These are phyloP conservation scores for Fusarium hostae DNA, from an alignment of 2,329 filamentous ascomycete species.

Conservation along the genomic window DNA sequence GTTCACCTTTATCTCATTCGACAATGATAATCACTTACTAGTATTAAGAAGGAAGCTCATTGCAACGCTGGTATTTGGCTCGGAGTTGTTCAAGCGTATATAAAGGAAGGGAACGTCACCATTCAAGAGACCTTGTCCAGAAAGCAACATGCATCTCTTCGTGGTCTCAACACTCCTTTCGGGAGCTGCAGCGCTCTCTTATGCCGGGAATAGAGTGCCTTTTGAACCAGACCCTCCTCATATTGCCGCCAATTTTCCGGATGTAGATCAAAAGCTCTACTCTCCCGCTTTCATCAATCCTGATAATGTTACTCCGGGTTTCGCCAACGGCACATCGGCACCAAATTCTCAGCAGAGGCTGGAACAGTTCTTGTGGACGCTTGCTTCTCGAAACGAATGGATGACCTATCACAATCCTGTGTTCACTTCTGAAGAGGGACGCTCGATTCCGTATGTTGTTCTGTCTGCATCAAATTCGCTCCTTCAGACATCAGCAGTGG, in stretches of 20 bases:
- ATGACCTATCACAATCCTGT: slow-evolving; percentile 28
- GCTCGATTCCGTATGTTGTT: slow-evolving; percentile 26
- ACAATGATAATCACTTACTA: background rate
- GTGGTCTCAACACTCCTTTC: background rate
- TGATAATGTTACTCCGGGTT: background rate
- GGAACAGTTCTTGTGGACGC: slow-evolving; percentile 11
- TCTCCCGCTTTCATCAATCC: slow-evolving; percentile 27
- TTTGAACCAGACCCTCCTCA: background rate
- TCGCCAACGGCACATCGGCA: slow-evolving; percentile 23
- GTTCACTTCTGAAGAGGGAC: slow-evolving; percentile 31
- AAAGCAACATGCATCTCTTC: slow-evolving; percentile 1
- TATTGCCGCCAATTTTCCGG: slow-evolving; percentile 22
- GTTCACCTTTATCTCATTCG: background rate
- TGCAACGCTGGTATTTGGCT: background rate
- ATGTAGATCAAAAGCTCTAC: slow-evolving; percentile 21
- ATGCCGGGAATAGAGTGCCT: slow-evolving; percentile 20
- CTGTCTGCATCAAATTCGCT: slow-evolving; percentile 5
- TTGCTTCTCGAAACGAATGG: slow-evolving; percentile 18
- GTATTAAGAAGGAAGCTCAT: background rate
- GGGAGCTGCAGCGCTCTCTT: background rate
- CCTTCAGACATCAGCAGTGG: background rate
- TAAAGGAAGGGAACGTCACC: background rate
- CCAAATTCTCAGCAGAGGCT: slow-evolving; percentile 14
- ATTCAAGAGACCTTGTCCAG: background rate
- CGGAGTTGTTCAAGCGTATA: background rate